These are phyloP conservation scores for Verticillium nonalfalfae DNA, from an alignment of 2,329 filamentous ascomycete species.

Conservation along the genomic window DNA sequence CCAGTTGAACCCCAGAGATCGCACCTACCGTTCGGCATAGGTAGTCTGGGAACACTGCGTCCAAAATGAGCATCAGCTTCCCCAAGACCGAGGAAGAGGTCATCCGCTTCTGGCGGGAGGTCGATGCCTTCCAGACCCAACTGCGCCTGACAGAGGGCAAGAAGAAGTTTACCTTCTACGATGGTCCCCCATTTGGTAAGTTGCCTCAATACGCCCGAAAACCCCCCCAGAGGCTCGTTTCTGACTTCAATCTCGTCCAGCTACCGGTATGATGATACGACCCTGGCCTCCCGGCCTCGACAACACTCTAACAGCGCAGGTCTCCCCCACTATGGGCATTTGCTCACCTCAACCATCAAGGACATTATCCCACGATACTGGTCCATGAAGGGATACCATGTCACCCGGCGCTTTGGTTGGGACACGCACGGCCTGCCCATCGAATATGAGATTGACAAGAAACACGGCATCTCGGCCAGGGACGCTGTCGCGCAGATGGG, in stretches of 20 bases:
- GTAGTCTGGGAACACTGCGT: not conserved
- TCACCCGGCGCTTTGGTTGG: constrained; percentile 91
- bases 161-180: constrained; percentile 90
- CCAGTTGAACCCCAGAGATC: not conserved
- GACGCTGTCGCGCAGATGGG: constrained; percentile 83
- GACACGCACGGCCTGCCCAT: constrained; percentile 91
- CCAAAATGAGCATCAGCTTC: constrained; percentile 79
- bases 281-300: not conserved
- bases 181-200: constrained; percentile 63
- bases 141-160: constrained; percentile 71
- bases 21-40: not conserved
- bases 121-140: constrained; percentile 84
- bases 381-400: constrained; percentile 94
- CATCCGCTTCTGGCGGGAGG: constrained; percentile 83
- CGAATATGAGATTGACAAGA: constrained; percentile 97
- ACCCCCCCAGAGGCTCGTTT: not conserved
- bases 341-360: constrained; percentile 91
- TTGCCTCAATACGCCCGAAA: not conserved
- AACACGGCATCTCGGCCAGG: constrained; percentile 79
- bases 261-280: not conserved
- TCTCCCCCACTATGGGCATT: constrained; percentile 61
- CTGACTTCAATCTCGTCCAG: not conserved
- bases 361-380: constrained; percentile 95
- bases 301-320: constrained; percentile 39
- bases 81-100: constrained; percentile 83